Percentiles rank a stretch among this genome's conserved stretches.
These are phyloP conservation scores for Mortierella hygrophila DNA, from an alignment of 192 early-diverging fungal genomes.

Conservation along the genomic window DNA sequence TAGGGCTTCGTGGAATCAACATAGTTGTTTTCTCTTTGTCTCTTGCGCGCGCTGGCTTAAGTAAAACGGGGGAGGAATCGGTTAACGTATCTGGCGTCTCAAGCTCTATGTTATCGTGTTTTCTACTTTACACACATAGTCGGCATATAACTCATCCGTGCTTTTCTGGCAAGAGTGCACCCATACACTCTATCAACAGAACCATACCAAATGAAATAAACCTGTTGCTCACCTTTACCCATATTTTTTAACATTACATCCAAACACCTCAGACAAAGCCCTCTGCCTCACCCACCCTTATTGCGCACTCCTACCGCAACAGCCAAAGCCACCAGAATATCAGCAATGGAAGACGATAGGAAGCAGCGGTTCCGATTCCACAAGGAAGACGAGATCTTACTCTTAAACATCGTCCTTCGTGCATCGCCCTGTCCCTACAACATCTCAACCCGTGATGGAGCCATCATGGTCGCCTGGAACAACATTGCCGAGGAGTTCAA, in stretches of 20 bases:
- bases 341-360: conserved; percentile 30
- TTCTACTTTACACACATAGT: not conserved
- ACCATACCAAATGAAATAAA: not conserved
- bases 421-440: conserved; percentile 47
- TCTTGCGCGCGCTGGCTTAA: not conserved
- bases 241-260: not conserved
- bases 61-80: not conserved
- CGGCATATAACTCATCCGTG: not conserved
- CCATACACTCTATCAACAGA: no score
- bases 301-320: not conserved
- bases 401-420: conserved; percentile 30
- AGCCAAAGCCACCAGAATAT: not conserved
- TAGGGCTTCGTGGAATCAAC: not conserved
- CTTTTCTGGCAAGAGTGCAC: no score
- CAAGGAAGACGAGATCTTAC: conserved; percentile 49
- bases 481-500: conserved; percentile 35
- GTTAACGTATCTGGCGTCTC: conserved; percentile 1
- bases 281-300: not conserved
- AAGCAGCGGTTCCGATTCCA: conserved; percentile 46
- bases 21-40: not conserved
- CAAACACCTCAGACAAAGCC: not conserved
- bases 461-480: conserved; percentile 53
- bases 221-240: not conserved
- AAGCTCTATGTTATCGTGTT: not conserved
- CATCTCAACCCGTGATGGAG: conserved; percentile 39